Conservation (phyloP, 129 eudicot genomes). For the Flaveria brownii region DNA sequence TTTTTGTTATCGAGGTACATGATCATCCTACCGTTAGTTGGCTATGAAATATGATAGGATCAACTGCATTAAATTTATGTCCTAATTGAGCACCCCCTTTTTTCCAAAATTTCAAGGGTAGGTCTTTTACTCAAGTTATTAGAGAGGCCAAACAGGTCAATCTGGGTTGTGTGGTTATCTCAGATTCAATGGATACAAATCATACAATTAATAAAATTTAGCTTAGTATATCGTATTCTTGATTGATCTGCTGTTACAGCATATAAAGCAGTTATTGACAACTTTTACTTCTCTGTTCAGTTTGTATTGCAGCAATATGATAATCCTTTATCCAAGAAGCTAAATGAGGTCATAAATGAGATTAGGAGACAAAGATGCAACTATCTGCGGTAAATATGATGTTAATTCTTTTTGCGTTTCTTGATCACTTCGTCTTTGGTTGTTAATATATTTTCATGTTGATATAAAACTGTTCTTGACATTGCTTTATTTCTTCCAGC, state of each 20-base stretch:
- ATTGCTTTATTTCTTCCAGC: slow-evolving; percentile 49
- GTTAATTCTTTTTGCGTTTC: not conserved
- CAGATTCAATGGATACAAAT: not conserved
- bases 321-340: slow-evolving; percentile 86
- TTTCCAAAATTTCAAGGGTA: not conserved
- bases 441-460: not conserved
- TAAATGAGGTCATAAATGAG: slow-evolving; percentile 74
- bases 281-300: slow-evolving; percentile 41
- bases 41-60: not conserved
- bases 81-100: not conserved
- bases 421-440: not conserved
- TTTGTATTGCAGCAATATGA: slow-evolving; percentile 84
- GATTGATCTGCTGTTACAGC: not conserved
- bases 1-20: not conserved
- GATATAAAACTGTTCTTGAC: slow-evolving; percentile 26
- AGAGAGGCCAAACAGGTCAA: not conserved
- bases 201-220: not conserved
- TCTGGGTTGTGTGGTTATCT: not conserved
- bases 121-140: not conserved
- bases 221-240: not conserved
- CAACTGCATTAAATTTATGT: not conserved
- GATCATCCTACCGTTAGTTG: slow-evolving; percentile 5
- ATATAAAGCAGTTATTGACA: not conserved
- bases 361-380: slow-evolving; percentile 93
- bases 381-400: slow-evolving; percentile 65